phyloP scores from a whole-genome alignment of 345 rosid species.

The Lagerstroemia speciosa region DNA sequence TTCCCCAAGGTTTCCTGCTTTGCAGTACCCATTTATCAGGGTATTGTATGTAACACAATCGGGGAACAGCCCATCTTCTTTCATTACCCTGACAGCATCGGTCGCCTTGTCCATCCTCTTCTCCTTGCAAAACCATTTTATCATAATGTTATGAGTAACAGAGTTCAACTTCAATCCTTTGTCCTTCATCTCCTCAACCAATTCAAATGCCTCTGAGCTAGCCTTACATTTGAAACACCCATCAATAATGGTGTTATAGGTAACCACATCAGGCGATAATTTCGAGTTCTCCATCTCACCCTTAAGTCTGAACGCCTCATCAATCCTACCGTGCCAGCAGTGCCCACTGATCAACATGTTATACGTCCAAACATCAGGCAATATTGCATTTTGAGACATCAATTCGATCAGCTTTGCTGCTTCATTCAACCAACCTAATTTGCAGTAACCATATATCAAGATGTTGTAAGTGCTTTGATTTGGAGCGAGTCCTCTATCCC shows the following conservation, averaged over 20 bases:
- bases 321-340: slow-evolving; percentile 45
- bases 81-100: slow-evolving; percentile 38
- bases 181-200: slow-evolving; percentile 55
- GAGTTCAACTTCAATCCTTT: slow-evolving; percentile 49
- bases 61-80: slow-evolving; percentile 45
- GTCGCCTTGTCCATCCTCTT: slow-evolving; percentile 61
- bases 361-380: slow-evolving; percentile 62
- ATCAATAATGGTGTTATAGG: slow-evolving; percentile 69
- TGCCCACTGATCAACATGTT: slow-evolving; percentile 59
- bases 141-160: slow-evolving; percentile 49
- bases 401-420: slow-evolving; percentile 54
- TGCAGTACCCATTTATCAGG: slow-evolving; percentile 50
- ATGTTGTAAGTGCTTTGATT: slow-evolving; percentile 49
- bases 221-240: slow-evolving; percentile 49
- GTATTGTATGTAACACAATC: slow-evolving; percentile 67
- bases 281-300: slow-evolving; percentile 60
- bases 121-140: slow-evolving; percentile 70
- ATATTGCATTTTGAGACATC: slow-evolving; percentile 46
- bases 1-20: slow-evolving; percentile 47
- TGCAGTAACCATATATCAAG: slow-evolving; percentile 66
- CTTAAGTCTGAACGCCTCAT: slow-evolving; percentile 48
- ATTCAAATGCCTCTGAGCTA: slow-evolving; percentile 37
- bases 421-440: slow-evolving; percentile 62
- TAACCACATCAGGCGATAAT: slow-evolving; percentile 67
- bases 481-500: slow-evolving; percentile 47